Conservation (phyloP, 176 grass and related monocot species). For the Oryza rufipogon region DNA sequence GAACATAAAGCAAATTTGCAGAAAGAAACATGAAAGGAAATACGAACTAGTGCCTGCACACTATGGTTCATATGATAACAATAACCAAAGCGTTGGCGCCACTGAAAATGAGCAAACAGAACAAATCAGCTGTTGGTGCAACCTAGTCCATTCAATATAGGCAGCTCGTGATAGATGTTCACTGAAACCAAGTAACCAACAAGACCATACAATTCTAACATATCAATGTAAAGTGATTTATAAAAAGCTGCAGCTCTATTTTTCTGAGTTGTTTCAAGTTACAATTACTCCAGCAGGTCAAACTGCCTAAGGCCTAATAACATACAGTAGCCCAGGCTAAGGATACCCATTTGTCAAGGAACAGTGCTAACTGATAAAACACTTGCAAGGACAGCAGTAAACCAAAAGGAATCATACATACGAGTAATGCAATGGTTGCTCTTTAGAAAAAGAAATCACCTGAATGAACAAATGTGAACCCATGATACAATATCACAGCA, state of each 20-base stretch:
- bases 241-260: neutral
- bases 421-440: neutral
- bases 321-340: neutral
- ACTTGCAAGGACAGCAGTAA: neutral
- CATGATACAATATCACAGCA: neutral
- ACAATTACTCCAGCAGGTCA: conserved; percentile 18
- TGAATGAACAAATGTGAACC: neutral
- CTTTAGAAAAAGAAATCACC: neutral
- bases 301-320: neutral
- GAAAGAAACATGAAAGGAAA: neutral
- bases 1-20: neutral
- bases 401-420: conserved; percentile 13
- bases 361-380: neutral
- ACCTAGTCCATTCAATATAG: neutral
- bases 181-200: neutral
- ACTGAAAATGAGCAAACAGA: neutral
- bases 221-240: neutral
- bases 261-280: neutral
- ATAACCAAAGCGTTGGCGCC: neutral
- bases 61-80: neutral
- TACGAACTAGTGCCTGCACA: neutral
- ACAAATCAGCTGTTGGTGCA: neutral
- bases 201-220: neutral
- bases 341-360: neutral
- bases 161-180: neutral